These are phyloP conservation scores for Colletotrichum brevisporum DNA, from an alignment of 2,329 filamentous ascomycete genomes.

Conservation along the genomic window DNA sequence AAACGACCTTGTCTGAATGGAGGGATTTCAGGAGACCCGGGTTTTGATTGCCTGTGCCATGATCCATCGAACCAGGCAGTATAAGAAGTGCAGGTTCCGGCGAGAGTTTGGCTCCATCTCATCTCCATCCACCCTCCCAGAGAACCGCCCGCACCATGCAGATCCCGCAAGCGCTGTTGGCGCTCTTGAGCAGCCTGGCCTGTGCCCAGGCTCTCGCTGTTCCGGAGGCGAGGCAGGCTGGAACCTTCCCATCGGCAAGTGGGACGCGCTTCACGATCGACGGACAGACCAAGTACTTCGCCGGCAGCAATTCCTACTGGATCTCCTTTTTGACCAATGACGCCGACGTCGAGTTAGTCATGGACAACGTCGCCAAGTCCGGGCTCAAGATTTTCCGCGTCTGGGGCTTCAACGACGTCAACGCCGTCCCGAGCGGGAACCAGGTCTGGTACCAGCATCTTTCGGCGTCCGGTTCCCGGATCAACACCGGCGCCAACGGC, in stretches of 20 bases:
- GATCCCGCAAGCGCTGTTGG: background rate
- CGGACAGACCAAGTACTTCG: slow-evolving; percentile 62
- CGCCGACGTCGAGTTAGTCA: slow-evolving; percentile 65
- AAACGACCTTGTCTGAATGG: too few species aligned
- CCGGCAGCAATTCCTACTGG: slow-evolving; percentile 71
- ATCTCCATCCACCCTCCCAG: background rate
- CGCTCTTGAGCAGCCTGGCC: slow-evolving; percentile 13
- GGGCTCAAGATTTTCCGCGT: slow-evolving; percentile 71
- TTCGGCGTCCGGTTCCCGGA: slow-evolving; percentile 64
- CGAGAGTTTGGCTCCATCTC: background rate
- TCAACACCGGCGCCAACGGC: slow-evolving; percentile 75
- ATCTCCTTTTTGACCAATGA: slow-evolving; percentile 65
- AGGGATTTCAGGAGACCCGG: background rate
- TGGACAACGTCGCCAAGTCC: slow-evolving; percentile 61
- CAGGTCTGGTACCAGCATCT: slow-evolving; percentile 69
- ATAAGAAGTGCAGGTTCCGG: background rate
- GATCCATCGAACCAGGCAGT: background rate
- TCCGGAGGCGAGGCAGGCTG: slow-evolving; percentile 6
- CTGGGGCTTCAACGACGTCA: slow-evolving; percentile 76
- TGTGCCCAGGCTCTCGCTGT: background rate
- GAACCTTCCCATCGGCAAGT: slow-evolving; percentile 22
- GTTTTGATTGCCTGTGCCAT: background rate
- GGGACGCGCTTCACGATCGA: slow-evolving; percentile 56
- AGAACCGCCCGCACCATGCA: background rate
- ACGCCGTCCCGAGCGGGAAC: slow-evolving; percentile 49